Base-by-base conservation (phyloP, 2,329 filamentous ascomycete genomes). In the Clarireedia sp. region DNA sequence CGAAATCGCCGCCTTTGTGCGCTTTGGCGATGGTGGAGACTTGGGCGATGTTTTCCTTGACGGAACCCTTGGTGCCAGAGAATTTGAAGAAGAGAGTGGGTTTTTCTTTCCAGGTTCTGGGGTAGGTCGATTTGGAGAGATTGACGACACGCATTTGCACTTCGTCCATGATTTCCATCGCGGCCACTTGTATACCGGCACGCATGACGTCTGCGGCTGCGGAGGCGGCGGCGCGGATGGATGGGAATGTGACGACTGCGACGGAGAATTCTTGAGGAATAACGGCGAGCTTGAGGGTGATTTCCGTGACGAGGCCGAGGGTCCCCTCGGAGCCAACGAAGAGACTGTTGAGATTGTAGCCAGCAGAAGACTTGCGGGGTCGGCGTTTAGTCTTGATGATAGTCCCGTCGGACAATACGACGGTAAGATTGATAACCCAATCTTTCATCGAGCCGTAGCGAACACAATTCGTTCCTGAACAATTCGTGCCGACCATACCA, bases 81-180 rank as follows among this genome's bases (percentile, higher is more conserved):
- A 95, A 89, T 71, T 90, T 91, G 78, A 92, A 90, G 69, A 92
- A 91, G 12, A 92, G 76, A 1, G 88, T 91, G 0, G 88, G 87
- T 54, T 78, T 71, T 69, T 91, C 88, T 63, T 85, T 79, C 88
- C 88, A 92, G 44, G 81, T 79, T 5, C 79, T 73, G 16, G 83
- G 84, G 7, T 81, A 78, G 0, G 86, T 90, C 3, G 82, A 81
- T 1, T 86, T 85, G 10, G 85, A 81, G 52, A 83, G 75, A 71
- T 94, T 94, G 66, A 94, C 84, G 0, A 92, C 86, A 60, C 76
- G 79, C 89, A 94, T 94, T 70, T 91, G 87, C 3, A 92, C 86
- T 56, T 94, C 89, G 66, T 94, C 89, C 86, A 94, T 90, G 62
- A 94, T 83, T 71, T 94, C 89, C 81, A 69, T 67, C 1, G 67